Evolutionary conservation across 2,329 filamentous ascomycete species (phyloP).

Genomic region (Cladosporium sp.): DNA sequence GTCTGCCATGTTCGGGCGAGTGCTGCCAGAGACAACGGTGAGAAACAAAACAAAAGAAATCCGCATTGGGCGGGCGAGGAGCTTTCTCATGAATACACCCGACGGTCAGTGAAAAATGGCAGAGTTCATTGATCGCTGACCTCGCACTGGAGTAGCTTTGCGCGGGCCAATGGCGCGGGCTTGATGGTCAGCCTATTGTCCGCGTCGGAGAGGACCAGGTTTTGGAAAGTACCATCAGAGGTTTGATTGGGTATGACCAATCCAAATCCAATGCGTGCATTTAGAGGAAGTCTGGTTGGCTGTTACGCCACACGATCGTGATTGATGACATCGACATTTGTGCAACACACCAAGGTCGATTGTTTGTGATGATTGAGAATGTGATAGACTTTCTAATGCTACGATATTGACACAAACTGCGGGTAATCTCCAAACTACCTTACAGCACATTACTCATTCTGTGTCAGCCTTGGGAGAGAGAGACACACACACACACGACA

Average conservation of each 20-base stretch:
- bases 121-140: background rate
- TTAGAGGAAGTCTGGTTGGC: background rate
- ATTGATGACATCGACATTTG: too few relatives aligned
- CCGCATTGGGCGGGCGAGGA: background rate
- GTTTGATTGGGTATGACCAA: background rate
- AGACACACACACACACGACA: background rate
- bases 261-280: background rate
- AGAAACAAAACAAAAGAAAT: background rate
- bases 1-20: background rate
- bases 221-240: background rate
- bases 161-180: background rate
- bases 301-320: background rate
- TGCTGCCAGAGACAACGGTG: background rate
- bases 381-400: background rate
- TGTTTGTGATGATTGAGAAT: background rate
- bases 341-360: background rate
- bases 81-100: background rate
- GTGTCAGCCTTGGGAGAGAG: background rate
- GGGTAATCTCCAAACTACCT: background rate
- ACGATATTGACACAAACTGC: background rate
- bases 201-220: background rate
- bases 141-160: background rate
- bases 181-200: background rate
- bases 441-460: background rate
- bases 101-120: background rate